phyloP scores from a whole-genome alignment of 108 stramenopile genomes.

The Nitzschia sp. region DNA sequence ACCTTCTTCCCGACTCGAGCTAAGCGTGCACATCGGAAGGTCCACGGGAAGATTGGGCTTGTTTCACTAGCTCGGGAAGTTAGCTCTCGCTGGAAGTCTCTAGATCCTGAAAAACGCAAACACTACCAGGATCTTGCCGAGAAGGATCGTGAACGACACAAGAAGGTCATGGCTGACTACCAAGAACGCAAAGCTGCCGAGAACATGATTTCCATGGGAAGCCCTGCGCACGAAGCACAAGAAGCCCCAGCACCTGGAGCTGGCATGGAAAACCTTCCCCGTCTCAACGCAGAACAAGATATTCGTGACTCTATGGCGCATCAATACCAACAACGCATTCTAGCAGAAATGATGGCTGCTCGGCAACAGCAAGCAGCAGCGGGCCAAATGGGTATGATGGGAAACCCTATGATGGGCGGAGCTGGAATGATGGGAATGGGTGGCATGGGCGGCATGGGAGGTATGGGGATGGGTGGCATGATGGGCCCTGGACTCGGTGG shows the following conservation, averaged over 20 bases:
- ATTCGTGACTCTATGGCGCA: constrained; percentile 30
- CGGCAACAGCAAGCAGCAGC: constrained; percentile 4
- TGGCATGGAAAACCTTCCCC: neutral
- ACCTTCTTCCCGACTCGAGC: constrained; percentile 38
- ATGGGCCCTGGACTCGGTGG: neutral
- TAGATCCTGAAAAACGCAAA: constrained; percentile 35
- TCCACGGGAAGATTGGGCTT: constrained; percentile 77
- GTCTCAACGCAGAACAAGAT: constrained; percentile 12
- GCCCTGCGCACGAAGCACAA: constrained; percentile 12
- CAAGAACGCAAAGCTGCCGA: constrained; percentile 38
- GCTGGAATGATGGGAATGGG: constrained; percentile 11
- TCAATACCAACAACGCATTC: constrained; percentile 35
- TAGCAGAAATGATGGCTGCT: constrained; percentile 39
- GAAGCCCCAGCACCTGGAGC: constrained; percentile 9
- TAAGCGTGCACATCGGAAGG: constrained; percentile 57
- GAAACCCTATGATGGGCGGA: constrained; percentile 5
- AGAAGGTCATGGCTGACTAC: constrained; percentile 49
- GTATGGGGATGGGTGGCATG: constrained; percentile 27
- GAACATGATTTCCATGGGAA: constrained; percentile 37
- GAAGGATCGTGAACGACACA: constrained; percentile 52
- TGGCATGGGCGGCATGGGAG: constrained; percentile 21
- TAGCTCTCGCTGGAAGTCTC: constrained; percentile 52
- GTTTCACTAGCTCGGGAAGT: constrained; percentile 64
- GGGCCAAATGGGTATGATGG: constrained; percentile 1
- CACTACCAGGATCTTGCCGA: constrained; percentile 49